phyloP scores from a whole-genome alignment of 345 rosid genomes.

The Lagerstroemia speciosa region DNA sequence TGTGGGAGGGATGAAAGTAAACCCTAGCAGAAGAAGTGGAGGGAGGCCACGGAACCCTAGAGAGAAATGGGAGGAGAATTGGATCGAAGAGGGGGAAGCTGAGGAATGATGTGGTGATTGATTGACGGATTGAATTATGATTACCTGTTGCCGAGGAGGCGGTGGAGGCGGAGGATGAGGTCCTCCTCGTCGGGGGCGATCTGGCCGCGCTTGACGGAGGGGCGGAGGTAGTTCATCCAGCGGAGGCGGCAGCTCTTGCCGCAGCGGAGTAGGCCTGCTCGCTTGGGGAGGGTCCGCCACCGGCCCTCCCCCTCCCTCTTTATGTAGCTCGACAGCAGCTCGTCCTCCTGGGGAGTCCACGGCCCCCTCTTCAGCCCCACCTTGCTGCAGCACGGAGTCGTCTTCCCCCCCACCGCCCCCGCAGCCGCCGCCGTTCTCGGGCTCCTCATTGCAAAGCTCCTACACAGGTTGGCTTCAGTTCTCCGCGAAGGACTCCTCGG shows the following conservation, averaged over 20 bases:
- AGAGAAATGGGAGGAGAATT: background rate
- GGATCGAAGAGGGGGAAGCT: background rate
- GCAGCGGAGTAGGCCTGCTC: slow-evolving; percentile 51
- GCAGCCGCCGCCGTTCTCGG: slow-evolving; percentile 10
- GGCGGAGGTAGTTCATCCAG: slow-evolving; percentile 64
- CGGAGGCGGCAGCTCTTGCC: slow-evolving; percentile 74
- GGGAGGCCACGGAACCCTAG: slow-evolving; percentile 5
- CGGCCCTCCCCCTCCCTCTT: slow-evolving; percentile 47
- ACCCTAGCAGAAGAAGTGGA: background rate
- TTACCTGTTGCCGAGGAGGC: slow-evolving; percentile 55
- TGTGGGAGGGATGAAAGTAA: too few species aligned
- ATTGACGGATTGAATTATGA: background rate
- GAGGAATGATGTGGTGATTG: background rate
- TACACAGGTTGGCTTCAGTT: background rate
- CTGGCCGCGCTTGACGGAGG: slow-evolving; percentile 51
- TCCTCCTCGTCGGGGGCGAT: slow-evolving; percentile 61
- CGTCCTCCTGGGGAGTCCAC: slow-evolving; percentile 59
- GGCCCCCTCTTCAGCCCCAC: slow-evolving; percentile 53
- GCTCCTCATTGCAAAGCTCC: slow-evolving; percentile 19
- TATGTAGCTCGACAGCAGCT: slow-evolving; percentile 38
- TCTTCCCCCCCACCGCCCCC: background rate
- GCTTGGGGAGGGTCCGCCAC: slow-evolving; percentile 55
- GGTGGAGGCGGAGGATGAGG: slow-evolving; percentile 56
- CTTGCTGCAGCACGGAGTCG: slow-evolving; percentile 49
- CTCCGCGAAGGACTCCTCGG: background rate